Evolutionary conservation across 768 basidiomycete genomes (phyloP), one percentile per base, ranked within the genome.

Genomic region (Suillus subaureus): DNA sequence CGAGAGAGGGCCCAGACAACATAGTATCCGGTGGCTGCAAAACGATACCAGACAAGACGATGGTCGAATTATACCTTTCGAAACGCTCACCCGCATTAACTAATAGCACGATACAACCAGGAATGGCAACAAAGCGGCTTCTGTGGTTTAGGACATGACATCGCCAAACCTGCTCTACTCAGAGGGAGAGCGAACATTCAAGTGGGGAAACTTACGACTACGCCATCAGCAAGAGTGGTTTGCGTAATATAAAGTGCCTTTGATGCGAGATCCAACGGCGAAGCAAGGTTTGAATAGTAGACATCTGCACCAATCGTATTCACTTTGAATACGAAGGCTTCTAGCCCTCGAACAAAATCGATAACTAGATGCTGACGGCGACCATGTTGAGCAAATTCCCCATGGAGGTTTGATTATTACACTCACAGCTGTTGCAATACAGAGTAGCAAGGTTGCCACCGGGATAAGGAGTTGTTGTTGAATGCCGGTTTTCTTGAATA

Each of bases 351-450:
- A 55, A 55, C 21, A 6, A 55, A 55, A 33, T 55, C 54, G 11
- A 55, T 55, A 1, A n/a, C 5, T 13, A 55, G 31, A 55, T 55
- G 54, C 54, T 55, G 21, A 55, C 21, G 12, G 12, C 4, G 6
- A 55, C 11, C 21, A 2, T 55, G 21, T 35, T 33, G 21, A 55
- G 54, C 31, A 13, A n/a, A 55, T 13, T n/a, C 12, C 12, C 12
- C 11, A 21, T 3, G n/a, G 21, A 35, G 31, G 31, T 33, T 55
- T n/a, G 5, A 33, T 13, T 13, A 55, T n/a, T 33, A 33, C 3
- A 55, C 54, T 55, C 54, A 55, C 54, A 33, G 31, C 54, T 55
- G 54, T 55, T 33, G 54, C 54, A 55, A 55, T 33, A 13, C 54
- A 55, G 33, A 55, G 54, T 6, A 55, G 12, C 6, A 55, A 33